Evolutionary conservation across 495 filamentous ascomycete genomes (phyloP).

Genomic region (Daldinia vernicosa): DNA sequence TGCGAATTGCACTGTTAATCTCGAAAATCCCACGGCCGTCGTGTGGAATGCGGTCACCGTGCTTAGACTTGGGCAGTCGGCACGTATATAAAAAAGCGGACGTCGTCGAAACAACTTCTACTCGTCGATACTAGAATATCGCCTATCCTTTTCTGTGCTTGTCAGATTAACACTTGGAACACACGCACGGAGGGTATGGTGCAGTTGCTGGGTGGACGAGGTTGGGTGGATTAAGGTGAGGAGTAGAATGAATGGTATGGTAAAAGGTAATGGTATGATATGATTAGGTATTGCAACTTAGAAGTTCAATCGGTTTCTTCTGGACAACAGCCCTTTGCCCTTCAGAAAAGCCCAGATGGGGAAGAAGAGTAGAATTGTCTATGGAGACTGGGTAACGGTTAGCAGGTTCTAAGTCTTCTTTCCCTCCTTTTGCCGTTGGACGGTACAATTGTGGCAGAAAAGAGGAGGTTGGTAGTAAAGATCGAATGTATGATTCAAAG

Average conservation of each 20-base stretch:
- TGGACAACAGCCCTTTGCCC: slow-evolving; percentile 41
- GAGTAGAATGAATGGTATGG: slow-evolving; percentile 5
- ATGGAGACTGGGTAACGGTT: slow-evolving; percentile 32
- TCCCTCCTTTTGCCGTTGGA: slow-evolving; percentile 40
- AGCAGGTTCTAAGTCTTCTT: slow-evolving; percentile 40
- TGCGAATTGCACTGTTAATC: slow-evolving; percentile 40
- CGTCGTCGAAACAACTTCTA: slow-evolving; percentile 5
- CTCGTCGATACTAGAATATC: slow-evolving; percentile 24
- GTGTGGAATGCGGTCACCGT: slow-evolving; percentile 33
- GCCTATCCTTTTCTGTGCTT: slow-evolving; percentile 22
- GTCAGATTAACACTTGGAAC: slow-evolving; percentile 39
- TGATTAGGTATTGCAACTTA: slow-evolving; percentile 26
- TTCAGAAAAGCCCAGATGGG: slow-evolving; percentile 30
- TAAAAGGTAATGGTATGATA: slow-evolving; percentile 17
- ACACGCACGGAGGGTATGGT: slow-evolving; percentile 18
- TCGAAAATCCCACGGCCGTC: slow-evolving; percentile 40
- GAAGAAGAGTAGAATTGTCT: slow-evolving; percentile 37
- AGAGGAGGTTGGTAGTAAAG: slow-evolving; percentile 34
- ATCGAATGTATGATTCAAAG: slow-evolving; percentile 23
- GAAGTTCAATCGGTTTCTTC: slow-evolving; percentile 43
- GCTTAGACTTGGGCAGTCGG: slow-evolving; percentile 6
- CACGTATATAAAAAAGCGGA: slow-evolving; percentile 22
- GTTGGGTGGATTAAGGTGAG: slow-evolving; percentile 16
- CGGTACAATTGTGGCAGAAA: slow-evolving; percentile 27
- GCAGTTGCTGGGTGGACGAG: slow-evolving; percentile 15